phyloP scores from a whole-genome alignment of 352 stramenopile species.

The Bremia lactucae region DNA sequence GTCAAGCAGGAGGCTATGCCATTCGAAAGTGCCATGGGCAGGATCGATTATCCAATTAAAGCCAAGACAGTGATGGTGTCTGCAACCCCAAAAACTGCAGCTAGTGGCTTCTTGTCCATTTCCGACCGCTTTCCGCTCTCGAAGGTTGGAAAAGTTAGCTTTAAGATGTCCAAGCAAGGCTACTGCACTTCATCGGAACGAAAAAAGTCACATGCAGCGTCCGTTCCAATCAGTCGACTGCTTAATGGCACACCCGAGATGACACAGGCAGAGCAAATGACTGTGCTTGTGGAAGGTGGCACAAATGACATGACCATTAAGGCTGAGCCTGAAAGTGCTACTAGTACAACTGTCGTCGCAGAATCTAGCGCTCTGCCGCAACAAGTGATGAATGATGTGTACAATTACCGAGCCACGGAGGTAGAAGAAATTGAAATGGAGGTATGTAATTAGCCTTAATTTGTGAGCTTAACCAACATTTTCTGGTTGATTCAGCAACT shows the following conservation, averaged over 20 bases:
- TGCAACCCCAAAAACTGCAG: slow-evolving; percentile 1
- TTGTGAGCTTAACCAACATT: slow-evolving; percentile 2
- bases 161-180: slow-evolving; percentile 17
- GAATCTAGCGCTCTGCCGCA: slow-evolving; percentile 6
- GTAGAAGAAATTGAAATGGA: slow-evolving; percentile 67
- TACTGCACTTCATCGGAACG: slow-evolving; percentile 12
- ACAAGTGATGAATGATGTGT: slow-evolving; percentile 23
- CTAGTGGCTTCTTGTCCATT: slow-evolving; percentile 46
- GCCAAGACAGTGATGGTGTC: slow-evolving; percentile 16
- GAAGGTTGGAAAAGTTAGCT: slow-evolving; percentile 27
- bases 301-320: slow-evolving; percentile 32
- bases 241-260: slow-evolving; percentile 33
- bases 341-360: slow-evolving; percentile 19
- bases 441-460: slow-evolving; percentile 20
- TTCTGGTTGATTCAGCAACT: slow-evolving; percentile 31
- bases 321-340: slow-evolving; percentile 18
- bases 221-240: slow-evolving; percentile 23
- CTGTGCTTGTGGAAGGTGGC: slow-evolving; percentile 33
- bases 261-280: slow-evolving; percentile 44
- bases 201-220: slow-evolving; percentile 4
- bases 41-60: slow-evolving; percentile 15
- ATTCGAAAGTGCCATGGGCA: slow-evolving; percentile 14
- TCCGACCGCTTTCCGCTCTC: slow-evolving; percentile 41
- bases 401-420: slow-evolving; percentile 48
- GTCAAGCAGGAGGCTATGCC: slow-evolving; percentile 17